Evolutionary conservation across 2,329 filamentous ascomycete species (phyloP).

Genomic region (Trichophyton schoenleinii): DNA sequence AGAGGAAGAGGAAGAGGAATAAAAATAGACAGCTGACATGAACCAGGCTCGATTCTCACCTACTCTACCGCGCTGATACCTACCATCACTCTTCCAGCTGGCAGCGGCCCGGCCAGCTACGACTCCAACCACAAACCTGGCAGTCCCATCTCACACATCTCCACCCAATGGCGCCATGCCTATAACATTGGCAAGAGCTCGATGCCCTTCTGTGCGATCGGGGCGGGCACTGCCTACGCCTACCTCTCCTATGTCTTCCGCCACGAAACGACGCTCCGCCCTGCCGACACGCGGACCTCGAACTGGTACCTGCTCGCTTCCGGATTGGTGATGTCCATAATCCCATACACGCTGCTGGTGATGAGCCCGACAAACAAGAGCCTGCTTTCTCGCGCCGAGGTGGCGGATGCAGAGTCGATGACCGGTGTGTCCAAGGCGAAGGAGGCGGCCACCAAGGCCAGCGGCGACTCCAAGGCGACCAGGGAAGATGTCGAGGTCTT

Average conservation of each 20-base stretch:
- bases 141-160: constrained; percentile 16
- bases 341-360: constrained; percentile 22
- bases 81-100: constrained; percentile 9
- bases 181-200: constrained; percentile 43
- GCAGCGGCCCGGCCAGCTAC: constrained; percentile 9
- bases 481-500: constrained; percentile 12
- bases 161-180: constrained; percentile 21
- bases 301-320: constrained; percentile 20
- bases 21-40: not conserved
- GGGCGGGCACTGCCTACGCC: constrained; percentile 41
- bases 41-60: constrained; percentile 10
- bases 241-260: constrained; percentile 24
- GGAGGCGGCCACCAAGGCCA: constrained; percentile 7
- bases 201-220: constrained; percentile 38
- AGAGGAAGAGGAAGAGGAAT: too few relatives aligned
- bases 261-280: constrained; percentile 5
- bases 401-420: constrained; percentile 13
- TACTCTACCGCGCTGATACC: constrained; percentile 11
- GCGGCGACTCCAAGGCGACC: constrained; percentile 9
- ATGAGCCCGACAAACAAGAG: constrained; percentile 22
- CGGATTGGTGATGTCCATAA: constrained; percentile 20
- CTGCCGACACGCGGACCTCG: constrained; percentile 10
- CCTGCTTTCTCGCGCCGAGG: constrained; percentile 19
- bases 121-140: constrained; percentile 10
- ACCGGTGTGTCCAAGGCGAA: constrained; percentile 12